Evolutionary conservation across 2,329 filamentous ascomycete species (phyloP).

Genomic region (Monosporascus sp.): DNA sequence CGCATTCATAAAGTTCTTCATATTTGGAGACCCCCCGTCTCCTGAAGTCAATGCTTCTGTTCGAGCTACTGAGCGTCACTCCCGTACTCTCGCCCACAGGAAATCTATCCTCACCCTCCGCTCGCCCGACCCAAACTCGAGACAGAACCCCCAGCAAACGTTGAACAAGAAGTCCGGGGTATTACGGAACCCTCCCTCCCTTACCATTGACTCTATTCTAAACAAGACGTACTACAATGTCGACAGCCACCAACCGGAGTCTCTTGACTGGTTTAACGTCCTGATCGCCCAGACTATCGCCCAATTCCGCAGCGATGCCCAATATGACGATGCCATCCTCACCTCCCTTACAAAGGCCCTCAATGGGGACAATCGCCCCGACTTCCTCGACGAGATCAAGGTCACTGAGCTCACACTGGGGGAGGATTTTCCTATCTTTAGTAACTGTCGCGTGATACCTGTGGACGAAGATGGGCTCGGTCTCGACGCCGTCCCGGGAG

Average conservation of each 20-base stretch:
- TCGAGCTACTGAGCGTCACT: conserved; percentile 68
- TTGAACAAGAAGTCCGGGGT: conserved; percentile 65
- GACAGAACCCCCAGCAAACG: conserved; percentile 34
- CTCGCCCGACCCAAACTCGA: conserved; percentile 31
- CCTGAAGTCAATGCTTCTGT: conserved; percentile 74
- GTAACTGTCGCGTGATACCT: conserved; percentile 93
- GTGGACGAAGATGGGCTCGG: conserved; percentile 73
- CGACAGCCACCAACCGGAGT: conserved; percentile 91
- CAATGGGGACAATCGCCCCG: conserved; percentile 81
- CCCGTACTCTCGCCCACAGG: conserved; percentile 70
- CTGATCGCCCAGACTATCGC: conserved; percentile 94
- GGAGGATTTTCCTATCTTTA: conserved; percentile 97
- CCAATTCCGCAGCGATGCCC: conserved; percentile 87
- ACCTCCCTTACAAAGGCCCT: conserved; percentile 77
- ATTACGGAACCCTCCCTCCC: conserved; percentile 64
- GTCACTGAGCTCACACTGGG: conserved; percentile 92
- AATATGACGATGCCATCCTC: conserved; percentile 86
- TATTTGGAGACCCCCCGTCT: conserved; percentile 89
- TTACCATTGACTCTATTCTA: conserved; percentile 90
- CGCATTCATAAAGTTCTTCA: conserved; percentile 99
- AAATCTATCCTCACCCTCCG: conserved; percentile 64
- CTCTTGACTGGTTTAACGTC: conserved; percentile 98
- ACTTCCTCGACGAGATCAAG: conserved; percentile 88
- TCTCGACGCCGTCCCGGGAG: conserved; percentile 36
- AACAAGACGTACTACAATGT: conserved; percentile 98